These are phyloP conservation scores for Camelina hispida DNA, from an alignment of 345 rosid species.

Conservation along the genomic window DNA sequence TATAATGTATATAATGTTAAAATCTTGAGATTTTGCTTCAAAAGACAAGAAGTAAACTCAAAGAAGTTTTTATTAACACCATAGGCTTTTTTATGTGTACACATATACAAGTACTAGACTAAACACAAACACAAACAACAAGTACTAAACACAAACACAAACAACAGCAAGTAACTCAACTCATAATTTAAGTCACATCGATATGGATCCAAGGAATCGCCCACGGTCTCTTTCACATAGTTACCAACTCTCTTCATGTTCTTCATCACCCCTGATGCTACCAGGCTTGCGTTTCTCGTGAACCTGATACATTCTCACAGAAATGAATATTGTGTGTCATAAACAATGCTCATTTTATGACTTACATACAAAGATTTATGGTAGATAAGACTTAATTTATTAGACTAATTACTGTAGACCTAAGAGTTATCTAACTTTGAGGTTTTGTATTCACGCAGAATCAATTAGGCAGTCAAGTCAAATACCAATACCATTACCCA, in stretches of 20 bases:
- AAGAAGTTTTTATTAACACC: too few relatives aligned
- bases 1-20: too few relatives aligned
- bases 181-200: too few relatives aligned
- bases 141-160: too few relatives aligned
- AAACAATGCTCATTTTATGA: conserved; percentile 19
- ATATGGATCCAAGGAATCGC: too few relatives aligned
- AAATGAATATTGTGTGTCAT: neutral
- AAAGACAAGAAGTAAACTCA: too few relatives aligned
- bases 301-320: conserved; percentile 49
- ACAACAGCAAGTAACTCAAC: too few relatives aligned
- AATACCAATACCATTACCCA: neutral
- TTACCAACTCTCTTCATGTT: conserved; percentile 64
- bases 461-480: neutral
- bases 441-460: neutral
- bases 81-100: too few relatives aligned
- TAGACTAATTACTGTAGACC: conserved; percentile 9
- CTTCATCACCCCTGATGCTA: conserved; percentile 66
- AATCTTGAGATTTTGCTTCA: too few relatives aligned
- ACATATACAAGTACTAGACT: too few relatives aligned
- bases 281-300: conserved; percentile 63
- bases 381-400: neutral
- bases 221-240: conserved; percentile 63
- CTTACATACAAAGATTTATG: neutral
- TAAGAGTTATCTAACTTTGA: conserved; percentile 2
- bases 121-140: too few relatives aligned